Base-by-base conservation (phyloP, 345 rosid genomes). In the Physaria fendleri region DNA sequence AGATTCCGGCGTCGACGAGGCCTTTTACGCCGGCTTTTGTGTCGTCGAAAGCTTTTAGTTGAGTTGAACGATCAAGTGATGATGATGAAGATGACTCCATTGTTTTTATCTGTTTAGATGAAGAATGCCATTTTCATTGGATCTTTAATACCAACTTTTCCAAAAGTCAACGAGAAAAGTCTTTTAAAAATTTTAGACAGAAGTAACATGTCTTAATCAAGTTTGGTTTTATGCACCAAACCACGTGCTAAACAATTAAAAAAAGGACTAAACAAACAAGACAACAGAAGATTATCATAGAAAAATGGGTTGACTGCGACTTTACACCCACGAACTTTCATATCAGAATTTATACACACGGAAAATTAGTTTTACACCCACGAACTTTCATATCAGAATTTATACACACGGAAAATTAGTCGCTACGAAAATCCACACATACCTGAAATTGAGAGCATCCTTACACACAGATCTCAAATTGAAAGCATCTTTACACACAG, bases 1-100 rank as follows among this genome's bases (percentile, higher is more conserved):
- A 0, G 53, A 76, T 30, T 6, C 76, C 78, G 30, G 74, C 61
- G 3, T 79, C 80, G 8, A 67, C 75, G 1, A 76, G 70, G 7
- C 75, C 83, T 67, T 67, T 73, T 9, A 73, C 78, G 13, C 83
- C 77, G 40, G 75, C 58, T 49, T 73, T 76, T 2, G 74, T 66
- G 0, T 79, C 71, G 27, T 79, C 80, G 42, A 79, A 79, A 47
- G 73, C 80, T 56, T 63, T 68, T 4, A 76, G 52, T 29, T 70
- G 76, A 33, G 18, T 14, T 11, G 53, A 14, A 23, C 74, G 74
- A 40, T 70, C 54, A 6, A 3, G 4, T 48, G 58, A 5, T 12
- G 37, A 61, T 2, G 35, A n/a, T n/a, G 14, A 22, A 23, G 50
- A 46, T 54, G 74, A 47, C 40, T 70, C 74, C 74, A 70, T 70